phyloP scores from a whole-genome alignment of 169 alveolate species.

The Babesia bovis region DNA sequence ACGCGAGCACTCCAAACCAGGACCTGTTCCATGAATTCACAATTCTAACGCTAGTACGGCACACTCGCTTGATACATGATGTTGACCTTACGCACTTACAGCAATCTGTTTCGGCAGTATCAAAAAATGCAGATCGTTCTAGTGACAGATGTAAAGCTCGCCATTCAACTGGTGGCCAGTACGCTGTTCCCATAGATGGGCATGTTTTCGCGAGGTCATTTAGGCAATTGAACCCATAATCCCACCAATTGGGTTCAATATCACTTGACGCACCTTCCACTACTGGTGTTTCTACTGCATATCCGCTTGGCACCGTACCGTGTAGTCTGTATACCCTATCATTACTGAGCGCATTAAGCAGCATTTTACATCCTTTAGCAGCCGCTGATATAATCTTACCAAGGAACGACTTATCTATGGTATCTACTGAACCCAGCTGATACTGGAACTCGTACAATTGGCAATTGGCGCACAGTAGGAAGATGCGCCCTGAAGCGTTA shows the following conservation, averaged over 20 bases:
- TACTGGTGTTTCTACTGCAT: slow-evolving; percentile 5
- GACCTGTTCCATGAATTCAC: slow-evolving; percentile 62
- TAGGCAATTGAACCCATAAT: slow-evolving; percentile 20
- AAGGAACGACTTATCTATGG: slow-evolving; percentile 27
- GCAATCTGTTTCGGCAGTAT: neutral
- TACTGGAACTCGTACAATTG: slow-evolving; percentile 58
- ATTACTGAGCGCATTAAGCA: slow-evolving; percentile 6
- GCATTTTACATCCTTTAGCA: slow-evolving; percentile 15
- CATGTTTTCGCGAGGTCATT: slow-evolving; percentile 10
- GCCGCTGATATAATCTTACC: neutral
- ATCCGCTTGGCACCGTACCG: slow-evolving; percentile 33
- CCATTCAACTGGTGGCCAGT: slow-evolving; percentile 65
- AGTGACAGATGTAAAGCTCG: slow-evolving; percentile 11
- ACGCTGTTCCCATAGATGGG: slow-evolving; percentile 1
- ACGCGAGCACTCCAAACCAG: slow-evolving; percentile 12
- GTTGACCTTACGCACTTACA: slow-evolving; percentile 6
- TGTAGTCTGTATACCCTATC: slow-evolving; percentile 23
- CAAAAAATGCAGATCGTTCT: slow-evolving; percentile 6
- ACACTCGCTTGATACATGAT: slow-evolving; percentile 9
- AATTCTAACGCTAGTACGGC: slow-evolving; percentile 21
- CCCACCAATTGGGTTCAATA: slow-evolving; percentile 2
- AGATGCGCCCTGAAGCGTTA: slow-evolving; percentile 37
- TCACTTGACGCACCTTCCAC: neutral
- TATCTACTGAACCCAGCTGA: slow-evolving; percentile 37
- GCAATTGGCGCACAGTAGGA: slow-evolving; percentile 37